Percentiles rank a stretch among this genome's conserved stretches.
phyloP scores from a whole-genome alignment of 1,284 basidiomycete genomes.

The Porogramme epimiltina region DNA sequence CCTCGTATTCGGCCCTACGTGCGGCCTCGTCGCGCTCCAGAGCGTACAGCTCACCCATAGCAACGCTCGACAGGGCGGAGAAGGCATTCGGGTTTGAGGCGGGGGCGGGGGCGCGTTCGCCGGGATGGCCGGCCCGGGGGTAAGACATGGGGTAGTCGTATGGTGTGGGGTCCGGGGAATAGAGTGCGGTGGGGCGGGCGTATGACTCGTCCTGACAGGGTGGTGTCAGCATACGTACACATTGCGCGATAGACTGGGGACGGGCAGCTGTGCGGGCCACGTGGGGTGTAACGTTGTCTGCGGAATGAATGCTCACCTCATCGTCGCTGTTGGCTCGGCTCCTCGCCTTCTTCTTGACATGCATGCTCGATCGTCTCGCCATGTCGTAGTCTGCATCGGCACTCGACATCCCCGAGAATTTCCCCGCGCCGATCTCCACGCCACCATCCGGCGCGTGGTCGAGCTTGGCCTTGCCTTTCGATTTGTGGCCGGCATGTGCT shows the following conservation, averaged over 20 bases:
- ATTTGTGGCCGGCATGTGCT: slow-evolving; percentile 24
- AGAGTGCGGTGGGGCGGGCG: slow-evolving; percentile 64
- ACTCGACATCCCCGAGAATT: slow-evolving; percentile 13
- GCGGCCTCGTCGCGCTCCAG: slow-evolving; percentile 85
- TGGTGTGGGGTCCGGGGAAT: slow-evolving; percentile 48
- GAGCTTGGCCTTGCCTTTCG: slow-evolving; percentile 32
- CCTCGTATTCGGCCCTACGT: slow-evolving; percentile 84
- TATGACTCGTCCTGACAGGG: slow-evolving; percentile 58
- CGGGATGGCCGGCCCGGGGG: slow-evolving; percentile 22
- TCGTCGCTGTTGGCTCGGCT: slow-evolving; percentile 80
- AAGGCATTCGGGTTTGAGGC: slow-evolving; percentile 55
- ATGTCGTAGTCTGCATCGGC: slow-evolving; percentile 20
- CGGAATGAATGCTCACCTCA: slow-evolving; percentile 51
- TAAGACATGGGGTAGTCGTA: slow-evolving; percentile 31
- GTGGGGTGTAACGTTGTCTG: slow-evolving; percentile 2
- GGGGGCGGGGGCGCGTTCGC: slow-evolving; percentile 28
- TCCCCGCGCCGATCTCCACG: slow-evolving; percentile 20
- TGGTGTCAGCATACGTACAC: slow-evolving; percentile 7
- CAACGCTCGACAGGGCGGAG: slow-evolving; percentile 75
- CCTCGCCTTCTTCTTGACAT: slow-evolving; percentile 70
- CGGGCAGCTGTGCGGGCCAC: not conserved
- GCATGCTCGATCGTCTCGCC: slow-evolving; percentile 19
- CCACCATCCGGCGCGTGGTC: slow-evolving; percentile 41
- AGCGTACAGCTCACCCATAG: slow-evolving; percentile 84
- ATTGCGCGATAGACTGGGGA: slow-evolving; percentile 6